Evolutionary conservation across 2,329 filamentous ascomycete genomes (phyloP).

Genomic region (Ascochyta lentis): DNA sequence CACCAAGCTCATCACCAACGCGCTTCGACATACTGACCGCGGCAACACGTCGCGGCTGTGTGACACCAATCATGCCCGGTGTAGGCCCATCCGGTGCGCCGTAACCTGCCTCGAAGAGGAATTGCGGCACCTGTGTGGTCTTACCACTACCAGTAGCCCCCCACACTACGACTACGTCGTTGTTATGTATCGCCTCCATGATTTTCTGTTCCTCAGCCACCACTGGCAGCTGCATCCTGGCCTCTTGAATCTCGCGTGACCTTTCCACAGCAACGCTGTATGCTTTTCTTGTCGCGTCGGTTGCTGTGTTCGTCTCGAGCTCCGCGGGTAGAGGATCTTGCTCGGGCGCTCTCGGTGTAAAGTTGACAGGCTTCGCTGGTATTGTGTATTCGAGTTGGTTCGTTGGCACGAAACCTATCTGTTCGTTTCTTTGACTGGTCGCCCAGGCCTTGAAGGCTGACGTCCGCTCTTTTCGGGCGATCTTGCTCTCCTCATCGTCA

Average conservation of each 20-base stretch:
- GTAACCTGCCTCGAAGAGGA: conserved; percentile 92
- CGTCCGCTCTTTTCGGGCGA: conserved; percentile 53
- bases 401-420: conserved; percentile 71
- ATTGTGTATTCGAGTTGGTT: conserved; percentile 43
- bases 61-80: conserved; percentile 91
- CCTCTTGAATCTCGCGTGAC: conserved; percentile 75
- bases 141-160: conserved; percentile 97
- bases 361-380: conserved; percentile 63
- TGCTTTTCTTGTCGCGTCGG: conserved; percentile 70
- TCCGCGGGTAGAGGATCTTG: conserved; percentile 74
- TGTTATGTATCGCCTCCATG: conserved; percentile 96
- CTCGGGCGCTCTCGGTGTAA: conserved; percentile 71
- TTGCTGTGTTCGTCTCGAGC: conserved; percentile 63
- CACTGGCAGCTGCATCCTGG: conserved; percentile 81
- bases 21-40: conserved; percentile 96
- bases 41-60: conserved; percentile 91
- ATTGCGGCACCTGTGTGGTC: conserved; percentile 96
- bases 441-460: conserved; percentile 96
- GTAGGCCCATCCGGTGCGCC: conserved; percentile 79
- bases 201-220: conserved; percentile 96
- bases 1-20: conserved; percentile 83
- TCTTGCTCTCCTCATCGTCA: conserved; percentile 47
- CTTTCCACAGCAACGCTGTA: conserved; percentile 77
- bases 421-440: conserved; percentile 81
- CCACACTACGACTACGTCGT: conserved; percentile 88